A percentile compares a stretch with the other conserved stretches of the same genome.
Conservation (phyloP, 352 stramenopile genomes). For the Pythium pyrilobum region DNA sequence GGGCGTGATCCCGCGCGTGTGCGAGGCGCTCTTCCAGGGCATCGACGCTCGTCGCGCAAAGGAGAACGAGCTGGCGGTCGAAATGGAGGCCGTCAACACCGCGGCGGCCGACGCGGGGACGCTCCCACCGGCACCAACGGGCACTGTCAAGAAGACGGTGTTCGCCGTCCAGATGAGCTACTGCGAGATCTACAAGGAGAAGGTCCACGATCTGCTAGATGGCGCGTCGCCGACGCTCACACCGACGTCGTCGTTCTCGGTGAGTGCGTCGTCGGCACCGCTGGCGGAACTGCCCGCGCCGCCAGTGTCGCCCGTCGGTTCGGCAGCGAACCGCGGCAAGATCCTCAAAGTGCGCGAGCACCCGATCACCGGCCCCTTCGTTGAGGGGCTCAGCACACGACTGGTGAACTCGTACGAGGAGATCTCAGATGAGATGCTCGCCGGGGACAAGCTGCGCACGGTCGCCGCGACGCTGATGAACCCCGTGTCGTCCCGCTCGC, state of each 20-base stretch:
- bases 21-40: constrained; percentile 66
- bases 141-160: constrained; percentile 13
- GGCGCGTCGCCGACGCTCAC: constrained; percentile 1
- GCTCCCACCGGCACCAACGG: constrained; percentile 24
- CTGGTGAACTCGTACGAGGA: constrained; percentile 77
- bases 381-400: constrained; percentile 66
- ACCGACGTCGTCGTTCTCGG: constrained; percentile 15
- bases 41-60: constrained; percentile 44
- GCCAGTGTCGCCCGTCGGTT: constrained; percentile 1
- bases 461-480: constrained; percentile 97
- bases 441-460: constrained; percentile 93
- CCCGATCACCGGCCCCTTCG: constrained; percentile 77
- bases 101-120: background rate
- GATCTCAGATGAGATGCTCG: constrained; percentile 69
- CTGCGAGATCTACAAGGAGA: constrained; percentile 87
- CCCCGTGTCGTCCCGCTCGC: constrained; percentile 91
- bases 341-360: constrained; percentile 77
- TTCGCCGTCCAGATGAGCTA: constrained; percentile 53
- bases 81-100: background rate
- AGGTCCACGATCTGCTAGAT: constrained; percentile 81
- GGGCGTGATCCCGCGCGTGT: constrained; percentile 73
- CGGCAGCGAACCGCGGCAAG: constrained; percentile 6
- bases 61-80: constrained; percentile 8
- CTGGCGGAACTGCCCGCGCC: background rate
- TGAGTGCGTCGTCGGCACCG: constrained; percentile 10